These are phyloP conservation scores for Citrullus colocynthis DNA, from an alignment of 306 rosid species.

Conservation along the genomic window DNA sequence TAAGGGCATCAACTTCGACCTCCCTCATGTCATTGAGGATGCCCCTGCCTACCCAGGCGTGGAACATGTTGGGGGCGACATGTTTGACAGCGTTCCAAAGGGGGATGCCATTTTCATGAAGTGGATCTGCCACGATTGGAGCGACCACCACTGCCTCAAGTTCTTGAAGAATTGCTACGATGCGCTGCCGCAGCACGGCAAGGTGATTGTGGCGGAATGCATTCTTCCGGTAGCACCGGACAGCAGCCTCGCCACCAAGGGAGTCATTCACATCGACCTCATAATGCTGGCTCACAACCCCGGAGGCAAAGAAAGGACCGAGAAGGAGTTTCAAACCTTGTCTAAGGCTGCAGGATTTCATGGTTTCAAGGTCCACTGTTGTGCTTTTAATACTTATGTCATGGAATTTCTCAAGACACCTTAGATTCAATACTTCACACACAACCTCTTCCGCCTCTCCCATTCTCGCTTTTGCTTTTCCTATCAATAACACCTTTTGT, in stretches of 20 bases:
- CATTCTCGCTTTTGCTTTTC: no score
- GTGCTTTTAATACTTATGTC: constrained; percentile 67
- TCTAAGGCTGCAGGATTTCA: constrained; percentile 69
- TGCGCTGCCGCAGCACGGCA: constrained; percentile 60
- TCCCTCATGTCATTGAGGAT: constrained; percentile 78
- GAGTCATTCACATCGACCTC: constrained; percentile 57
- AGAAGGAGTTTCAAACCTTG: constrained; percentile 59
- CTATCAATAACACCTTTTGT: no score
- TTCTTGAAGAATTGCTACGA: constrained; percentile 69
- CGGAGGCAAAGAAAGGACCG: constrained; percentile 93
- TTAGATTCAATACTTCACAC: neutral
- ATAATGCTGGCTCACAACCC: constrained; percentile 85
- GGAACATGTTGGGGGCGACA: constrained; percentile 90
- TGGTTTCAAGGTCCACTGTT: constrained; percentile 37
- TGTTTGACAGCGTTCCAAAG: constrained; percentile 76
- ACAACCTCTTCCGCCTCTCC: no score
- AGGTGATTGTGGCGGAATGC: constrained; percentile 88
- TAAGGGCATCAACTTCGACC: constrained; percentile 75
- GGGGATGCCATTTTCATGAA: constrained; percentile 91
- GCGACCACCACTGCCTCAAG: constrained; percentile 77
- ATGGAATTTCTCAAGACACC: constrained; percentile 61
- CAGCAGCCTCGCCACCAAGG: constrained; percentile 66
- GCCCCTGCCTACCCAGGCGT: constrained; percentile 70
- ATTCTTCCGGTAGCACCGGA: constrained; percentile 83
- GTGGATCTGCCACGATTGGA: constrained; percentile 97